Percentiles rank a stretch among this genome's conserved stretches.
phyloP scores from a whole-genome alignment of 805 yeast species.

The Naumovozyma dairenensis region DNA sequence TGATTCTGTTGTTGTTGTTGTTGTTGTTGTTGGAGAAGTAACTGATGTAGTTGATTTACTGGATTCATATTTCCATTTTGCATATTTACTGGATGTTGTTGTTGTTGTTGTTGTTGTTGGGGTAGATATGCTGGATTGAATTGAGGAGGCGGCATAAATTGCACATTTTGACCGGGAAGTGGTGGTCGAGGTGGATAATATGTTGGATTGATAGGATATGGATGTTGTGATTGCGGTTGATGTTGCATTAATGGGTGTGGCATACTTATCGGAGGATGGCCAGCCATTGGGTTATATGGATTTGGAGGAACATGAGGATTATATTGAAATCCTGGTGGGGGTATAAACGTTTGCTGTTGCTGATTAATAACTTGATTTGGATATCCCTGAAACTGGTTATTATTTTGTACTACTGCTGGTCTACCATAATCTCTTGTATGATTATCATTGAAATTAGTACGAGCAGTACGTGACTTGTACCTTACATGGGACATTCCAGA shows the following conservation, averaged over 20 bases:
- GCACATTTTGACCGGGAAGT: constrained; percentile 2
- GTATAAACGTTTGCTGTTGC: constrained; percentile 1
- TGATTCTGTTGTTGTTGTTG: constrained; percentile 13
- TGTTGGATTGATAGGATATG: constrained; percentile 7
- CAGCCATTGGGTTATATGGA: not conserved
- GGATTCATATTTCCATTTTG: constrained; percentile 13
- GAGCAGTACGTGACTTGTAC: too few species aligned
- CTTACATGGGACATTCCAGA: too few species aligned
- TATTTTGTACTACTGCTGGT: not conserved
- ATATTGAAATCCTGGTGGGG: not conserved
- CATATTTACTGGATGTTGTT: too few species aligned
- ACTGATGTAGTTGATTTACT: constrained; percentile 19
- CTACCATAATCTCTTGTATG: not conserved
- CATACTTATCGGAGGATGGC: not conserved
- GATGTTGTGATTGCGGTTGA: constrained; percentile 12
- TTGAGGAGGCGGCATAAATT: constrained; percentile 3
- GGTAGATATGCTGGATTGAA: constrained; percentile 10
- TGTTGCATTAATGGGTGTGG: constrained; percentile 9
- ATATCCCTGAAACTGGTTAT: constrained; percentile 2
- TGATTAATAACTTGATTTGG: not conserved
- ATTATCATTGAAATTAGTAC: not conserved
- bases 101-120: constrained; percentile 9
- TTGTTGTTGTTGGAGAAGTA: constrained; percentile 19
- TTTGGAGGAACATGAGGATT: not conserved
- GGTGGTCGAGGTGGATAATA: constrained; percentile 8